These are phyloP conservation scores for Yamadazyma friedrichii DNA, from an alignment of 1,139 yeast species.

Conservation along the genomic window DNA sequence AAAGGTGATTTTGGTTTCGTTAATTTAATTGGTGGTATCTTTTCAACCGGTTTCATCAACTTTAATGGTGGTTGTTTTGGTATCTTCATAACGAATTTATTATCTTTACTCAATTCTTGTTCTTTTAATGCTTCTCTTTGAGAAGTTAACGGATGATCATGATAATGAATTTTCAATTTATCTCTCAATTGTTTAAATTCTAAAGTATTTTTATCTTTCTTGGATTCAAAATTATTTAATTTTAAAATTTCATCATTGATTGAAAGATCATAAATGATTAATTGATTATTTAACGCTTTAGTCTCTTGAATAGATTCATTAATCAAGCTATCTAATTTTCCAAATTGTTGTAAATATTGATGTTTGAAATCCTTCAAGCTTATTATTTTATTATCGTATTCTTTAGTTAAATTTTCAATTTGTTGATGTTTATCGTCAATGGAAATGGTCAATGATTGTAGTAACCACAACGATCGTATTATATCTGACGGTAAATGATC, in stretches of 20 bases:
- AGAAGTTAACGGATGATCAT: slow-evolving; percentile 35
- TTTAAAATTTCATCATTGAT: slow-evolving; percentile 32
- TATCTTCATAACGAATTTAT: background rate
- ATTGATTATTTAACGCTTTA: slow-evolving; percentile 32
- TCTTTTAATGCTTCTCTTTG: slow-evolving; percentile 42
- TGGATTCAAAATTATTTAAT: slow-evolving; percentile 20
- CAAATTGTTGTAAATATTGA: slow-evolving; percentile 12
- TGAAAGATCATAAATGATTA: slow-evolving; percentile 30
- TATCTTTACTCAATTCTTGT: slow-evolving; percentile 16
- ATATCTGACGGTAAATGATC: slow-evolving; percentile 50
- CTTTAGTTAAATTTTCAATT: slow-evolving; percentile 1
- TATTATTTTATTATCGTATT: slow-evolving; percentile 11
- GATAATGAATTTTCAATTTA: slow-evolving; percentile 36
- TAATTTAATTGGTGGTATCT: background rate
- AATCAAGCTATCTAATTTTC: slow-evolving; percentile 11
- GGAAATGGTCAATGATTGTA: slow-evolving; percentile 38
- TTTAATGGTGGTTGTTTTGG: slow-evolving; percentile 1
- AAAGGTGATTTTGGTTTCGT: too few relatives aligned
- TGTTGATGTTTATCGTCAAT: slow-evolving; percentile 21
- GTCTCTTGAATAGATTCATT: slow-evolving; percentile 37
- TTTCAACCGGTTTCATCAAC: slow-evolving; percentile 5
- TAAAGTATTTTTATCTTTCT: slow-evolving; percentile 12
- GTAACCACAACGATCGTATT: slow-evolving; percentile 45
- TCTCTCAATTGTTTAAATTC: slow-evolving; percentile 25
- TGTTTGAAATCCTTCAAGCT: slow-evolving; percentile 1